Percentiles rank a stretch among this genome's conserved stretches.
These are phyloP conservation scores for Diplodia intermedia DNA, from an alignment of 2,329 filamentous ascomycete genomes.

Conservation along the genomic window DNA sequence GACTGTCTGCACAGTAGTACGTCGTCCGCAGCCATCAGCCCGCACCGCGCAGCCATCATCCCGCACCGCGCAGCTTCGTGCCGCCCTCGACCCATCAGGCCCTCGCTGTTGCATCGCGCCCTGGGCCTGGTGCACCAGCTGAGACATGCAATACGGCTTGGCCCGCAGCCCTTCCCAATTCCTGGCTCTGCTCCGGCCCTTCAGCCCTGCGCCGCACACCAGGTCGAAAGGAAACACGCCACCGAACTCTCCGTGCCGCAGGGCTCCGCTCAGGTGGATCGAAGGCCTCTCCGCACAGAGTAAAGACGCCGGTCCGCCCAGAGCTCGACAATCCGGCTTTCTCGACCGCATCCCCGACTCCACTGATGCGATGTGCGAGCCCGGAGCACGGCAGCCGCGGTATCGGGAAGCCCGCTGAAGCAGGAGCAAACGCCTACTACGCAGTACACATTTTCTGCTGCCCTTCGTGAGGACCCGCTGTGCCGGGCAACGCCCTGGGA, in stretches of 20 bases:
- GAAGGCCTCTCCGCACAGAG: not conserved
- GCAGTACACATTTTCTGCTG: not conserved
- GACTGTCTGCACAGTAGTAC: too few species aligned
- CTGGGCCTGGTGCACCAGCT: not conserved
- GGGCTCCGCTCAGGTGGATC: not conserved
- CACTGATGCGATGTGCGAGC: conserved; percentile 1
- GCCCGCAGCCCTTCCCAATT: conserved; percentile 7
- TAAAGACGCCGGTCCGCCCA: conserved; percentile 7
- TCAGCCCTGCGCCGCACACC: conserved; percentile 11
- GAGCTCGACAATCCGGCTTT: conserved; percentile 10
- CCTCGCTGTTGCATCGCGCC: not conserved
- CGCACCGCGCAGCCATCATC: too few species aligned
- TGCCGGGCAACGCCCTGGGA: not conserved
- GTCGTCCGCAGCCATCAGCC: too few species aligned
- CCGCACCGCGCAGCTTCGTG: too few species aligned
- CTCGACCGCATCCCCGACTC: conserved; percentile 5
- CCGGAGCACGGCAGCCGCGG: conserved; percentile 2
- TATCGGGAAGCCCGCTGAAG: not conserved
- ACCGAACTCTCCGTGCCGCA: not conserved
- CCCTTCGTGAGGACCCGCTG: not conserved
- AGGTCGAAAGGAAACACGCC: not conserved
- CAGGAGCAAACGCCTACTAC: too few species aligned
- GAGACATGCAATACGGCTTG: conserved; percentile 10
- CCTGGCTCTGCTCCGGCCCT: not conserved
- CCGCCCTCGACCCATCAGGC: not conserved